Evolutionary conservation across 495 filamentous ascomycete genomes (phyloP).

Genomic region (Collariella sp.): DNA sequence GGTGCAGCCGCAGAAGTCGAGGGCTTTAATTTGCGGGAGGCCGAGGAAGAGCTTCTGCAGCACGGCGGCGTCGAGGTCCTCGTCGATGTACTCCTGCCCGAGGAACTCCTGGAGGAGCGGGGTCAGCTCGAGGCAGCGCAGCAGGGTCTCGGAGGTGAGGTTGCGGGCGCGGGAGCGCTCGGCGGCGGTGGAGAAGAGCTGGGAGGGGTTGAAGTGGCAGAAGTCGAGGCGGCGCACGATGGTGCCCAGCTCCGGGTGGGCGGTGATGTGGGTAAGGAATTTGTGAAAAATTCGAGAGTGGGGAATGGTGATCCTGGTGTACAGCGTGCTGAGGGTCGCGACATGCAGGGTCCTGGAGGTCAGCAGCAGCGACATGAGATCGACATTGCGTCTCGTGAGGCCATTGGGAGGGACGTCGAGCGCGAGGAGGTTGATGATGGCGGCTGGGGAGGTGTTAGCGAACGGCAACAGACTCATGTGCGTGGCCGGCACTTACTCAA

Average conservation of each 20-base stretch:
- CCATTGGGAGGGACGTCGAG: slow-evolving; percentile 72
- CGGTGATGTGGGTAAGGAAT: slow-evolving; percentile 63
- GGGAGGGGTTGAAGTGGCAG: slow-evolving; percentile 79
- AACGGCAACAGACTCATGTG: not conserved
- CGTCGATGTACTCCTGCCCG: slow-evolving; percentile 75
- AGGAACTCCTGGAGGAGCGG: slow-evolving; percentile 75
- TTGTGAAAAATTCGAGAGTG: slow-evolving; percentile 84
- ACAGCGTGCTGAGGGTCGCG: slow-evolving; percentile 68
- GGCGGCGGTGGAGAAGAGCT: slow-evolving; percentile 68
- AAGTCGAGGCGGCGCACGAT: slow-evolving; percentile 79
- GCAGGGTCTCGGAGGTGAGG: slow-evolving; percentile 66
- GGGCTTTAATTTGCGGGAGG: slow-evolving; percentile 56
- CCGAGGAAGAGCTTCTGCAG: slow-evolving; percentile 67
- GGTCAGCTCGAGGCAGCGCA: slow-evolving; percentile 65
- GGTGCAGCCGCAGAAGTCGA: slow-evolving; percentile 77
- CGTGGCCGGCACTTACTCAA: slow-evolving; percentile 49
- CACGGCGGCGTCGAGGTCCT: slow-evolving; percentile 61
- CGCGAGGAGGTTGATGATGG: slow-evolving; percentile 68
- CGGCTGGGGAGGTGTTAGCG: slow-evolving; percentile 38
- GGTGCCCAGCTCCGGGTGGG: slow-evolving; percentile 63
- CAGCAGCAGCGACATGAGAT: slow-evolving; percentile 69
- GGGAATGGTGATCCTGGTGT: slow-evolving; percentile 76
- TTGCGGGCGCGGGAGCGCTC: slow-evolving; percentile 76
- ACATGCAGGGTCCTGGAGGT: slow-evolving; percentile 68
- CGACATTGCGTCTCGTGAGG: slow-evolving; percentile 69